Percentiles rank a stretch among this genome's conserved stretches.
Conservation (phyloP, 2,329 filamentous ascomycete genomes). For the Colletotrichum noveboracense region DNA sequence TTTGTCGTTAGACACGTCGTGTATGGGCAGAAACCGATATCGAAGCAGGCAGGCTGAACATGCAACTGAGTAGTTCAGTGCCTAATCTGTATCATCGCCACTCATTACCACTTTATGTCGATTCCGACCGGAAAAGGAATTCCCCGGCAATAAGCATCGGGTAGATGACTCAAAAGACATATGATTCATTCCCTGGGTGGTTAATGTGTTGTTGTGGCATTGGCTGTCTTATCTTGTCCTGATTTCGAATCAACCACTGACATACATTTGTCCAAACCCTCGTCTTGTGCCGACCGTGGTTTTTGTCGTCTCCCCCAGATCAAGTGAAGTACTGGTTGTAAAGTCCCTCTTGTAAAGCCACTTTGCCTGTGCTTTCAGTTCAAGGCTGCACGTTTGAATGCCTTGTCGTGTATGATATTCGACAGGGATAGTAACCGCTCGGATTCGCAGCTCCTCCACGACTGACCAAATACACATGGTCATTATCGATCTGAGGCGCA, state of each 20-base stretch:
- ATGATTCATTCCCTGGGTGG: background rate
- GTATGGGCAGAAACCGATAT: no score
- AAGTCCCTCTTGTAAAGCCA: background rate
- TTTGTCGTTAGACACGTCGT: no score
- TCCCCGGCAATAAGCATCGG: no score
- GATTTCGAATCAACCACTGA: background rate
- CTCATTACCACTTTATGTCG: no score
- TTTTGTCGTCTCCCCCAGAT: background rate
- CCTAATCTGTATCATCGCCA: no score
- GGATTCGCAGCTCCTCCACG: background rate
- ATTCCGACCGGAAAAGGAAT: no score
- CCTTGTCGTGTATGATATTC: background rate
- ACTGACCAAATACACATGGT: background rate
- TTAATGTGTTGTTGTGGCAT: background rate
- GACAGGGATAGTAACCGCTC: background rate
- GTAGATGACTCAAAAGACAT: no score
- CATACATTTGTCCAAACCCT: background rate
- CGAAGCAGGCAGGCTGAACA: no score
- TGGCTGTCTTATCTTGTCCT: background rate
- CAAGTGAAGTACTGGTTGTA: background rate
- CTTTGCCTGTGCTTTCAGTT: background rate
- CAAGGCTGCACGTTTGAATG: background rate
- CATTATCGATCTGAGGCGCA: background rate
- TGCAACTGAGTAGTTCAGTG: no score
- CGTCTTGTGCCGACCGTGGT: background rate